Conservation (phyloP, 2,329 filamentous ascomycete genomes). For the Cladosporium phlei region DNA sequence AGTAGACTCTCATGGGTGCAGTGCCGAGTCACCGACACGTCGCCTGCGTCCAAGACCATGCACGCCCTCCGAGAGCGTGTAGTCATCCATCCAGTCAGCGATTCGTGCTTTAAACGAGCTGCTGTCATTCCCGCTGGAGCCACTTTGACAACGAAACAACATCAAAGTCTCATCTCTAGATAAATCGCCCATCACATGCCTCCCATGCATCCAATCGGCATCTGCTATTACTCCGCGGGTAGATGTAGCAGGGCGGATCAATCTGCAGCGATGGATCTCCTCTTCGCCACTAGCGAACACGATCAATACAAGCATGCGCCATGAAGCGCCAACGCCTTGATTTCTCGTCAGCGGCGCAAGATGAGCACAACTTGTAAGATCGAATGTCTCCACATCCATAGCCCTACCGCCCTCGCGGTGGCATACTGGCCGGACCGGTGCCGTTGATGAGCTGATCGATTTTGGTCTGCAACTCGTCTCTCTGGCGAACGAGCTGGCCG, state of each 20-base stretch:
- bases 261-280: neutral
- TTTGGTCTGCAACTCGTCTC: constrained; percentile 52
- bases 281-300: neutral
- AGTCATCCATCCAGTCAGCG: too few species aligned
- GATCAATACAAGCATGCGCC: neutral
- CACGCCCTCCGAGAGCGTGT: too few species aligned
- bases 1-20: too few species aligned
- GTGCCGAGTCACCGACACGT: too few species aligned
- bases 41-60: too few species aligned
- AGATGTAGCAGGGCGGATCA: neutral
- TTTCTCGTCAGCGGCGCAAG: neutral
- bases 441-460: constrained; percentile 38
- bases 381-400: neutral
- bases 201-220: too few species aligned
- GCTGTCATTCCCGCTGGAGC: too few species aligned
- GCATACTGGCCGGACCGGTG: constrained; percentile 1
- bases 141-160: too few species aligned
- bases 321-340: neutral
- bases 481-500: constrained; percentile 48
- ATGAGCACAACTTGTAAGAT: neutral
- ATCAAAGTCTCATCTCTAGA: too few species aligned
- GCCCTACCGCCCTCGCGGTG: constrained; percentile 5
- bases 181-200: too few species aligned
- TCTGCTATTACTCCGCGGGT: too few species aligned
- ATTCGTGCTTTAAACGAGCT: too few species aligned